Percentiles rank a stretch among this genome's conserved stretches.
These are phyloP conservation scores for Globisporangium uncinulatum DNA, from an alignment of 352 stramenopile species.

Conservation along the genomic window DNA sequence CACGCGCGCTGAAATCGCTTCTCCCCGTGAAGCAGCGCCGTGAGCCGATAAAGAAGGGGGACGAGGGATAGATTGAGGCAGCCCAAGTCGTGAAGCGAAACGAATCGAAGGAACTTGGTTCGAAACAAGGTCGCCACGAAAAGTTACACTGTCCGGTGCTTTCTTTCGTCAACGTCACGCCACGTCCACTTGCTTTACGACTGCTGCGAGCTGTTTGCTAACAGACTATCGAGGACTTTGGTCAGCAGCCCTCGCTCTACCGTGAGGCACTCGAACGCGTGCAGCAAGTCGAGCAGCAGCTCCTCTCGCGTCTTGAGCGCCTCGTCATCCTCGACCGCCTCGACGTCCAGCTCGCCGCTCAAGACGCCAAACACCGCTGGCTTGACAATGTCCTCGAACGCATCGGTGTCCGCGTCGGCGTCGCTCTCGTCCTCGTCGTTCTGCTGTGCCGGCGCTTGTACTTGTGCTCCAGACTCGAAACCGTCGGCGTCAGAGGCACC, in stretches of 20 bases:
- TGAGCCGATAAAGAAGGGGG: too few species aligned
- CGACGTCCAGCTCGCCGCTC: conserved; percentile 32
- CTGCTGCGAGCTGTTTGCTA: conserved; percentile 15
- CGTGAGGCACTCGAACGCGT: conserved; percentile 68
- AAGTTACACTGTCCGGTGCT: neutral
- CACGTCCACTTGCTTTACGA: neutral
- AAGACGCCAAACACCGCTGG: conserved; percentile 74
- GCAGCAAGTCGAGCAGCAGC: conserved; percentile 72
- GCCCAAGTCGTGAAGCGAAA: too few species aligned
- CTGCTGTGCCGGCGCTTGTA: conserved; percentile 1
- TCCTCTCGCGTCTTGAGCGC: conserved; percentile 56
- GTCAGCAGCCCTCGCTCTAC: conserved; percentile 53
- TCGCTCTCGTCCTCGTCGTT: conserved; percentile 15
- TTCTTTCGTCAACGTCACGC: neutral
- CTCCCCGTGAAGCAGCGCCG: too few species aligned
- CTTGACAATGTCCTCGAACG: conserved; percentile 70
- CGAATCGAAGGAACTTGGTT: too few species aligned
- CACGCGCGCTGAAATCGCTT: too few species aligned
- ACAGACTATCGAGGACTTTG: conserved; percentile 60
- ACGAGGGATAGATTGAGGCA: too few species aligned
- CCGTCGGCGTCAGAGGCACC: neutral
- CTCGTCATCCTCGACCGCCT: conserved; percentile 12
- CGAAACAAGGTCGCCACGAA: too few species aligned
- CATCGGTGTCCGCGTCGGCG: conserved; percentile 18
- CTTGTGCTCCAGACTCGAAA: neutral